Percentiles rank a stretch among this genome's conserved stretches.
Conservation (phyloP, 2,329 filamentous ascomycete species). For the Botrytis hyacinthi region DNA sequence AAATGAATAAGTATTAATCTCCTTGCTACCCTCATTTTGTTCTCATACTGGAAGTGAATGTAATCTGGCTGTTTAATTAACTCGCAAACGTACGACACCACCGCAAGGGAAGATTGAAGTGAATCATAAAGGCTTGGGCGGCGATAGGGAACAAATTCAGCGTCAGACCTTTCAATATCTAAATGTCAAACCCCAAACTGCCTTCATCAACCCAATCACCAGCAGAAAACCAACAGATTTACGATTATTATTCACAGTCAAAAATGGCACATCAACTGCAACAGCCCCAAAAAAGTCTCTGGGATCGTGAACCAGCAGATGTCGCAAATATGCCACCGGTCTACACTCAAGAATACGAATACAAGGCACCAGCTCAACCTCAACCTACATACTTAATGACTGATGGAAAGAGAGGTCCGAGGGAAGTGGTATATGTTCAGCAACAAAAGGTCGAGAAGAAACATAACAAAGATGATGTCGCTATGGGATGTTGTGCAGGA, state of each 20-base stretch:
- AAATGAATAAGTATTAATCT: constrained; percentile 9
- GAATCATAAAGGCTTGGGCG: background rate
- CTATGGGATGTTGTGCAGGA: constrained; percentile 13
- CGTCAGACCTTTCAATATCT: background rate
- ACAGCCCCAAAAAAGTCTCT: constrained; percentile 11
- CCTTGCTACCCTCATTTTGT: background rate
- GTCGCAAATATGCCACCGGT: constrained; percentile 14
- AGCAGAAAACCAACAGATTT: background rate
- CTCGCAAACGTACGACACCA: background rate
- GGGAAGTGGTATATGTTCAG: constrained; percentile 14
- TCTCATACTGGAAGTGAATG: background rate
- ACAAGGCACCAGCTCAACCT: background rate
- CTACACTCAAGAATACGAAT: constrained; percentile 10
- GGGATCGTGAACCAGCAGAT: constrained; percentile 15
- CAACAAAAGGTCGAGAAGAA: background rate
- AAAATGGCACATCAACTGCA: constrained; percentile 9
- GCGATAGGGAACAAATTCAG: background rate
- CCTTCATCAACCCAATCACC: background rate
- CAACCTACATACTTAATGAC: background rate
- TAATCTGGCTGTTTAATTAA: background rate
- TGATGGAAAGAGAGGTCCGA: background rate
- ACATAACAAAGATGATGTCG: constrained; percentile 5
- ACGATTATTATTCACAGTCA: background rate
- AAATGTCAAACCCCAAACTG: background rate
- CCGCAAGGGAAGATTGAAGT: background rate